Base-by-base conservation (phyloP, 2,329 filamentous ascomycete genomes). In the Juglanconis juglandina region DNA sequence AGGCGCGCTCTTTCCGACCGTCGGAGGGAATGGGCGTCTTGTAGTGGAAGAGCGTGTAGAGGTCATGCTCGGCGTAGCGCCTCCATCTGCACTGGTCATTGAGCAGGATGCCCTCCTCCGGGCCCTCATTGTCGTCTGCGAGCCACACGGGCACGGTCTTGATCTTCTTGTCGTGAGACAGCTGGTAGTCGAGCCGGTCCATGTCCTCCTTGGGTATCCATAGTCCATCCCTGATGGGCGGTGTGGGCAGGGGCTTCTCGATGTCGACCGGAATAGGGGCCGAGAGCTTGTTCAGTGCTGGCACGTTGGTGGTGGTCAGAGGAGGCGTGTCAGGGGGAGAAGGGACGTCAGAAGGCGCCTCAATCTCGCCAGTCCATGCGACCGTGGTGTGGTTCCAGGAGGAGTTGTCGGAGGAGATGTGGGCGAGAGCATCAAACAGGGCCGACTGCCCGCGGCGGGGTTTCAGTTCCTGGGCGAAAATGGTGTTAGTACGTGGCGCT, bases 1-100 rank as follows among this genome's bases (percentile, higher is more conserved):
- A 87, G 47, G 89, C 82, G 56, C 91, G 87, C 71, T 95, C 91
- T 17, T 87, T 86, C 66, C 90, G 87, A 41, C 92, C 92, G 72
- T 97, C 91, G 11, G 87, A 91, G 1, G 94, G 92, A 72, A 93
- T 91, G 70, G 96, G 91, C 70, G 95, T 91, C 77, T 96, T 96
- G 81, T 98, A 98, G 76, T 98, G 94, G 72, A 97, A 92, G 9
- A 97, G 83, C 1, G 91, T 92, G 77, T 96, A 97, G 34, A 98
- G 81, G 68, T 96, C 91, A 70, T 93, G 87, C 77, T 97, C 92
- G 14, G 93, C 92, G 74, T 95, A 98, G 46, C 90, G 85, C 65
- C 92, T 85, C 94, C 95, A 98, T 65, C 92, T 83, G 37, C 82
- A 81, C 77, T 97, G 93, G 68, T 96, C 90, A 67, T 88, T 90